phyloP scores from a whole-genome alignment of 2,329 filamentous ascomycete genomes.

The Daldinia sp. region DNA sequence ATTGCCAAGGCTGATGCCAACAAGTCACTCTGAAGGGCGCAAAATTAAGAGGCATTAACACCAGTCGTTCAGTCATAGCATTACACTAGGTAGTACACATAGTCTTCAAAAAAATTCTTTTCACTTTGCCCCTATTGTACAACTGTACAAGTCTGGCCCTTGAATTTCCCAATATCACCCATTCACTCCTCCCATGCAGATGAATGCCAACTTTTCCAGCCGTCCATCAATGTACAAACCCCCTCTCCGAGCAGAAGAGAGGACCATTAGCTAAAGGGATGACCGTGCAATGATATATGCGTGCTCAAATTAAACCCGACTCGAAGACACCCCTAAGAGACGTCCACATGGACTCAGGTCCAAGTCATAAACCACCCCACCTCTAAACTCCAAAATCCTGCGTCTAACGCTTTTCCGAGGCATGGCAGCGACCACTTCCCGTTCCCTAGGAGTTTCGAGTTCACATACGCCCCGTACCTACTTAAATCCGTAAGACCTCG shows the following conservation, averaged over 20 bases:
- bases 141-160: slow-evolving; percentile 47
- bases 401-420: slow-evolving; percentile 36
- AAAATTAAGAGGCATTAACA: slow-evolving; percentile 3
- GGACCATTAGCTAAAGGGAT: slow-evolving; percentile 42
- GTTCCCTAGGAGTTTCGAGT: slow-evolving; percentile 19
- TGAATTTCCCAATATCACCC: slow-evolving; percentile 21
- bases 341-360: slow-evolving; percentile 27
- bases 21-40: not conserved
- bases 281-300: slow-evolving; percentile 46
- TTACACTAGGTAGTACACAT: slow-evolving; percentile 50
- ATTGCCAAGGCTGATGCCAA: not conserved
- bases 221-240: slow-evolving; percentile 52
- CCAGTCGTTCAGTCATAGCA: slow-evolving; percentile 39
- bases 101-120: slow-evolving; percentile 41
- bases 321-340: slow-evolving; percentile 31
- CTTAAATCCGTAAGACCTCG: slow-evolving; percentile 16
- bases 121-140: slow-evolving; percentile 49
- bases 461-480: slow-evolving; percentile 10
- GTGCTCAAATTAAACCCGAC: slow-evolving; percentile 44
- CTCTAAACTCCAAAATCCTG: slow-evolving; percentile 40
- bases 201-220: slow-evolving; percentile 50
- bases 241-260: slow-evolving; percentile 27
- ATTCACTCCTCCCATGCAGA: slow-evolving; percentile 53
- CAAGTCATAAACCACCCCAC: slow-evolving; percentile 39
- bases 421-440: slow-evolving; percentile 19